Conservation (phyloP, 2,329 filamentous ascomycete genomes). For the Xylariaceae sp. region DNA sequence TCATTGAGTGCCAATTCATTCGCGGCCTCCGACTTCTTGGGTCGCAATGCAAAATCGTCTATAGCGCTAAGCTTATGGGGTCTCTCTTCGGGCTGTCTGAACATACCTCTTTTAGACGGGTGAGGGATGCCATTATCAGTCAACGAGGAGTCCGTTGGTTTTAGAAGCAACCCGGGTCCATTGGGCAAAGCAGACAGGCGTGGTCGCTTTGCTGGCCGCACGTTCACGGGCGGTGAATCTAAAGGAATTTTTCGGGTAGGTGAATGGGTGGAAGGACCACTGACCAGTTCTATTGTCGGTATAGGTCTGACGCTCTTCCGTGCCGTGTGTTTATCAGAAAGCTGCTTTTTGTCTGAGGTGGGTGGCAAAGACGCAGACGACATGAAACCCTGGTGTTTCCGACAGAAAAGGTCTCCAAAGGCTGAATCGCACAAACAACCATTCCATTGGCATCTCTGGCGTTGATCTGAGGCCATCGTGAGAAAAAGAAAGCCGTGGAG, state of each 20-base stretch:
- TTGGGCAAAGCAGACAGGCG: conserved; percentile 14
- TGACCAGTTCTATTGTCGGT: conserved; percentile 1
- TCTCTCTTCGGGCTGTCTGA: conserved; percentile 14
- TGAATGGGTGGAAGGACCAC: conserved; percentile 4
- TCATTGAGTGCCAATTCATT: conserved; percentile 15
- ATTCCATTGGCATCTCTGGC: conserved; percentile 20
- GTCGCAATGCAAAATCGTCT: conserved; percentile 27
- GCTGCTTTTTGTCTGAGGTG: conserved; percentile 23
- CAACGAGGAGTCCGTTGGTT: conserved; percentile 10
- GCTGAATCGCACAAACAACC: conserved; percentile 13
- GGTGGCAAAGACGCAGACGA: conserved; percentile 7
- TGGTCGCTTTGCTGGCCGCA: conserved; percentile 21
- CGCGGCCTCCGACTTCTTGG: conserved; percentile 18
- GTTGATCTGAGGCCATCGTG: conserved; percentile 21
- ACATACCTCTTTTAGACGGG: conserved; percentile 13
- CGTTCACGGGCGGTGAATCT: conserved; percentile 9
- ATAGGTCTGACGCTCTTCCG: conserved; percentile 24
- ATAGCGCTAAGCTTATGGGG: conserved; percentile 19
- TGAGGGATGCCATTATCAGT: conserved; percentile 14
- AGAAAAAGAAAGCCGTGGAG: not conserved
- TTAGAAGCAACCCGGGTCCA: conserved; percentile 11
- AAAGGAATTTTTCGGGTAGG: conserved; percentile 8
- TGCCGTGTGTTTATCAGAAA: conserved; percentile 23
- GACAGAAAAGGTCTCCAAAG: conserved; percentile 17
- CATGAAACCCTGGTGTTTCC: conserved; percentile 11